phyloP scores from a whole-genome alignment of 2,329 filamentous ascomycete species.

The Aspergillus ochraceus region DNA sequence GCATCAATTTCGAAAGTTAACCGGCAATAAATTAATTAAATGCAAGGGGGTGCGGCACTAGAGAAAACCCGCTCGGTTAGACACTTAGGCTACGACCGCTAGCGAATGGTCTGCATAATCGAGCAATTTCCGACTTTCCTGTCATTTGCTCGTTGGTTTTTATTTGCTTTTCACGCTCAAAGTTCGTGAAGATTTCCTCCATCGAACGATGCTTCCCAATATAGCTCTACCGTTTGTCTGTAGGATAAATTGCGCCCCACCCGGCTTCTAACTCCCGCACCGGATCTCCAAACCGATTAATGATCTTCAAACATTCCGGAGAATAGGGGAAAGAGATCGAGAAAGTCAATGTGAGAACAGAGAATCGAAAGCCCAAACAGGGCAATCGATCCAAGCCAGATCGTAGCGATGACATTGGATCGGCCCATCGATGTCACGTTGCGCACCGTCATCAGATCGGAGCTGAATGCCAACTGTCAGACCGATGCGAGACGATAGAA shows the following conservation, averaged over 20 bases:
- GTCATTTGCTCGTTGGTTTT: background rate
- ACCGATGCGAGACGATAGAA: background rate
- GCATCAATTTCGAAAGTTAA: background rate
- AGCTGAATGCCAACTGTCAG: background rate
- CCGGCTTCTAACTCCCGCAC: background rate
- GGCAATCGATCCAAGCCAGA: background rate
- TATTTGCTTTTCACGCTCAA: background rate
- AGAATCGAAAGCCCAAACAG: background rate
- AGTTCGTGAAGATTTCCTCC: background rate
- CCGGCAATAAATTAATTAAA: background rate
- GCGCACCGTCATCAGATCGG: background rate
- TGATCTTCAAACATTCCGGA: background rate
- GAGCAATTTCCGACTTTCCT: background rate
- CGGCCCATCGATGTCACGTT: background rate
- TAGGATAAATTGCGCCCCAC: background rate
- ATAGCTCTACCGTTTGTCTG: background rate
- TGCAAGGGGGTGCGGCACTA: background rate
- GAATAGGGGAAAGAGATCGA: background rate
- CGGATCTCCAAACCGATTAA: background rate
- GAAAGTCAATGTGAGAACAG: background rate
- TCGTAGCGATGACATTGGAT: background rate
- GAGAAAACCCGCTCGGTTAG: background rate
- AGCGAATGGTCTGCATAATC: background rate
- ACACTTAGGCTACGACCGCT: background rate
- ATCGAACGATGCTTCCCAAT: background rate